A percentile compares a stretch with the other conserved stretches of the same genome.
These are phyloP conservation scores for Cercospora berteroae DNA, from an alignment of 2,329 filamentous ascomycete species.

Conservation along the genomic window DNA sequence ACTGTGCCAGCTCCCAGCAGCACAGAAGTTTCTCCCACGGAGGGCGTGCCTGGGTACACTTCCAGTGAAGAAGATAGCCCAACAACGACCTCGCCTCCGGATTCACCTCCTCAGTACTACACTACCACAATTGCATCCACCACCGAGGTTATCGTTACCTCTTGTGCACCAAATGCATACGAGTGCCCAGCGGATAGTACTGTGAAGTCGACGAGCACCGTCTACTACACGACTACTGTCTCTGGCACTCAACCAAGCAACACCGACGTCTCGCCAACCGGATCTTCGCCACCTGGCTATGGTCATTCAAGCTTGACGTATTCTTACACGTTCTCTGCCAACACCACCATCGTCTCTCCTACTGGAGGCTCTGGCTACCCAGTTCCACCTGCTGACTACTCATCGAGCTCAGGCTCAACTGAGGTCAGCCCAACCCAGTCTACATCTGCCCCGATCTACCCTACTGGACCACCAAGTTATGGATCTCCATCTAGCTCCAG, in stretches of 20 bases:
- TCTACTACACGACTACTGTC: slow-evolving; percentile 44
- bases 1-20: slow-evolving; percentile 15
- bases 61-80: slow-evolving; percentile 13
- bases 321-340: slow-evolving; percentile 11
- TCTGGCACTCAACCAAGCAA: slow-evolving; percentile 35
- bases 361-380: slow-evolving; percentile 14
- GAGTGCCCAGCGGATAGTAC: slow-evolving; percentile 41
- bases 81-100: slow-evolving; percentile 4
- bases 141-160: slow-evolving; percentile 44
- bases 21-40: slow-evolving; percentile 17
- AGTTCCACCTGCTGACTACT: slow-evolving; percentile 3
- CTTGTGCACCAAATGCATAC: slow-evolving; percentile 42
- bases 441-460: slow-evolving; percentile 2
- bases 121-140: slow-evolving; percentile 46
- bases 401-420: not conserved
- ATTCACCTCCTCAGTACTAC: slow-evolving; percentile 22
- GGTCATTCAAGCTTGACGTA: not conserved
- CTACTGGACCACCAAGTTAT: slow-evolving; percentile 8
- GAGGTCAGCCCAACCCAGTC: slow-evolving; percentile 18
- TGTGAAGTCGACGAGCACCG: slow-evolving; percentile 39
- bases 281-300: not conserved
- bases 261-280: slow-evolving; percentile 9
- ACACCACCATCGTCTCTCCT: slow-evolving; percentile 3
- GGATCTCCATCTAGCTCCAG: slow-evolving; percentile 9
- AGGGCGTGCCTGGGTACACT: slow-evolving; percentile 6